Percentiles rank a stretch among this genome's conserved stretches.
Evolutionary conservation across 768 basidiomycete genomes (phyloP).

Genomic region (Podaxis sp.): DNA sequence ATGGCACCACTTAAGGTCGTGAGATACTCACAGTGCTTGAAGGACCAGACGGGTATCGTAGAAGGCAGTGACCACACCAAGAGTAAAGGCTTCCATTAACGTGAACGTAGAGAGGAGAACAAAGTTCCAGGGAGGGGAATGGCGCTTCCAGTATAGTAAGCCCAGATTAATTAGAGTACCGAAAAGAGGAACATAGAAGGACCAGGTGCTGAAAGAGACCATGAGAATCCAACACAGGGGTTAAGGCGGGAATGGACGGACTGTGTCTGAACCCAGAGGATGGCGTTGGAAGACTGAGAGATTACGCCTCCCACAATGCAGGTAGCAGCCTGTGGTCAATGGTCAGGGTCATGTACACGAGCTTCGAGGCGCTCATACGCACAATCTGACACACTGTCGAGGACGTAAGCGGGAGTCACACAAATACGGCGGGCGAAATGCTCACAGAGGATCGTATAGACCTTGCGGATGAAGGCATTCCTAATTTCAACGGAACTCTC

Average conservation of each 20-base stretch:
- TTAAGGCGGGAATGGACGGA: conserved; percentile 32
- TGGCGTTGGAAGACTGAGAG: conserved; percentile 57
- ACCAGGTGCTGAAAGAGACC: conserved; percentile 57
- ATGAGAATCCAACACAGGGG: neutral
- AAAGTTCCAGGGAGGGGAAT: conserved; percentile 86
- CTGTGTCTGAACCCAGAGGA: conserved; percentile 75
- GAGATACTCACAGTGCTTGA: conserved; percentile 71
- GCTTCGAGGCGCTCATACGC: conserved; percentile 22
- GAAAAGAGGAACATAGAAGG: conserved; percentile 76
- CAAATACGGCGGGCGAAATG: neutral
- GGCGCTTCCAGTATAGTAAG: conserved; percentile 89
- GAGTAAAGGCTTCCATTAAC: conserved; percentile 82
- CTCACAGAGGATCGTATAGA: conserved; percentile 87
- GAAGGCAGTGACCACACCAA: conserved; percentile 84
- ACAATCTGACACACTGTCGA: conserved; percentile 71
- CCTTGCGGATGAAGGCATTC: conserved; percentile 86
- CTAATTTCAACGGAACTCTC: conserved; percentile 80
- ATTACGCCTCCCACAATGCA: conserved; percentile 73
- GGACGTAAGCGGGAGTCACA: conserved; percentile 7
- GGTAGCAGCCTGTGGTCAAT: conserved; percentile 59
- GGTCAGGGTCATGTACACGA: neutral
- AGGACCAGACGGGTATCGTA: conserved; percentile 73
- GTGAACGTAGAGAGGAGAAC: conserved; percentile 87
- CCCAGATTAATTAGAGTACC: conserved; percentile 80
- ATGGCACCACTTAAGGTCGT: neutral